Conservation (phyloP, 179 eudicot genomes). For the Gypsophila paniculata region DNA sequence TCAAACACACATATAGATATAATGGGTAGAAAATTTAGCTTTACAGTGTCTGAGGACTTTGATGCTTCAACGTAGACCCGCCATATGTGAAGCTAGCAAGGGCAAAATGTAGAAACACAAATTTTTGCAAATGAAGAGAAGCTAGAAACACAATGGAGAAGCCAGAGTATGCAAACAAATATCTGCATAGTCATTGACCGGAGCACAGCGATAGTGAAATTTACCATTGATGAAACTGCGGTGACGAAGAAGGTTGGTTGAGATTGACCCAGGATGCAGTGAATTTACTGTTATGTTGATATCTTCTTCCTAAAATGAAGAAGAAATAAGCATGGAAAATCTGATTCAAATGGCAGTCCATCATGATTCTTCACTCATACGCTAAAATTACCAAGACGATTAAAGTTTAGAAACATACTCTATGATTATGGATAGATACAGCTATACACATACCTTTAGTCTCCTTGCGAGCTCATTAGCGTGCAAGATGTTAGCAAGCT, state of each 20-base stretch:
- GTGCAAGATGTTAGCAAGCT: conserved; percentile 75
- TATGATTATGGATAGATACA: not conserved
- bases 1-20: too few species aligned
- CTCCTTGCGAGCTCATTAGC: conserved; percentile 65
- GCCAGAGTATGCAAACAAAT: not conserved
- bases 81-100: not conserved
- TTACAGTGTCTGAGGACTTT: too few species aligned
- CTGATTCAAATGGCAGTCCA: not conserved
- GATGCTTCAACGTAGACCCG: not conserved
- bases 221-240: conserved; percentile 48
- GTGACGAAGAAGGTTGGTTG: conserved; percentile 52
- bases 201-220: not conserved
- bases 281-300: conserved; percentile 37
- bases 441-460: conserved; percentile 46
- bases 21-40: too few species aligned
- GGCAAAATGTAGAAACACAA: not conserved
- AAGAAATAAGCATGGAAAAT: not conserved
- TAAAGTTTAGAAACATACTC: too few species aligned
- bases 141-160: not conserved
- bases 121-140: not conserved
- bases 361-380: not conserved
- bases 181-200: not conserved
- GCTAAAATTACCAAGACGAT: not conserved
- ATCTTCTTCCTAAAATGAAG: conserved; percentile 34
- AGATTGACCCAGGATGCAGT: conserved; percentile 46